Conservation (phyloP, 768 basidiomycete genomes). For the Amanita phalloides region DNA sequence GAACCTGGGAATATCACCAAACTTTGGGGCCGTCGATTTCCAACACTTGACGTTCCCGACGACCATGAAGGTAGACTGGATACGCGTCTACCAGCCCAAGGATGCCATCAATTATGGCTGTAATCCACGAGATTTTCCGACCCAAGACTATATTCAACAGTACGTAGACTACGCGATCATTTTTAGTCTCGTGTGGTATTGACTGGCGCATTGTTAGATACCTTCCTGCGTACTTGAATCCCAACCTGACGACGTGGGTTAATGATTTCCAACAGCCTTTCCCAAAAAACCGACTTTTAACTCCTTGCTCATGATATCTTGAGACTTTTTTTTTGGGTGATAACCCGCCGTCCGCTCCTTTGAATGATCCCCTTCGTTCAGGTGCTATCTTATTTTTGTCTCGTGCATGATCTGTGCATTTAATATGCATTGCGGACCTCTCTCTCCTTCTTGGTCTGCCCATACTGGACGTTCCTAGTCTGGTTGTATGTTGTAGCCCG, state of each 20-base stretch:
- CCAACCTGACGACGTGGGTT: constrained; percentile 70
- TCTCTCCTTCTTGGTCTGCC: background rate
- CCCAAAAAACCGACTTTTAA: constrained; percentile 57
- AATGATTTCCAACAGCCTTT: constrained; percentile 52
- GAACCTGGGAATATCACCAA: constrained; percentile 78
- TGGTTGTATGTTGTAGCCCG: constrained; percentile 1
- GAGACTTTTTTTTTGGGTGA: background rate
- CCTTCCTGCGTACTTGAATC: constrained; percentile 70
- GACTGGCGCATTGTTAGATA: constrained; percentile 20
- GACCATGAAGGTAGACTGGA: constrained; percentile 72
- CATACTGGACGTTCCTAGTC: background rate
- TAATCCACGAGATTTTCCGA: constrained; percentile 71
- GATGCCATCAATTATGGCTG: constrained; percentile 72
- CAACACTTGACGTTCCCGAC: constrained; percentile 62
- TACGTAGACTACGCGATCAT: constrained; percentile 19
- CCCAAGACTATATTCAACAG: constrained; percentile 70
- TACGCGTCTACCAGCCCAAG: constrained; percentile 82
- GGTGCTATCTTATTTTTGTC: background rate
- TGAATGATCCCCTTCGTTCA: background rate
- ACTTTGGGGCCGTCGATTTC: constrained; percentile 67
- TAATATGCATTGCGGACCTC: background rate
- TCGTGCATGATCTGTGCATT: constrained; percentile 2
- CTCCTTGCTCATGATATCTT: constrained; percentile 35
- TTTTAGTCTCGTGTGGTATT: background rate
- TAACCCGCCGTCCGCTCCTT: constrained; percentile 5